Evolutionary conservation across 495 filamentous ascomycete genomes (phyloP).

Genomic region (Hyaloscypha finlandica): DNA sequence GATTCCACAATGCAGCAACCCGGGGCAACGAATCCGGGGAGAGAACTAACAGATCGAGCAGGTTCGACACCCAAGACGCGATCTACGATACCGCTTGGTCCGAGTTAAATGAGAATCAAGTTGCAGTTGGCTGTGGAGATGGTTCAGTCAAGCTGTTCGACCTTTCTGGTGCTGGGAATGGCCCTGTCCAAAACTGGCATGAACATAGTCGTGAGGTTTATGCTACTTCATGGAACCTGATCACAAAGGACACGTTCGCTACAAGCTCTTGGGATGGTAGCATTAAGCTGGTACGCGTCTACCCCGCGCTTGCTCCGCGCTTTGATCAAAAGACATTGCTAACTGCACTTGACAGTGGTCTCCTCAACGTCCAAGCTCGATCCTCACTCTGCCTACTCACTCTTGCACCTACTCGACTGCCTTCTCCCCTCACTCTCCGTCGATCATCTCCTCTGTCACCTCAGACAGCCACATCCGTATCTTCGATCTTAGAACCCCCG

Average conservation of each 20-base stretch:
- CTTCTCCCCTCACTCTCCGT: constrained; percentile 78
- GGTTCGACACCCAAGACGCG: constrained; percentile 94
- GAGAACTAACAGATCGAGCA: constrained; percentile 33
- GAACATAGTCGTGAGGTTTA: constrained; percentile 93
- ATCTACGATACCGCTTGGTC: constrained; percentile 94
- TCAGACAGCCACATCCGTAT: constrained; percentile 84
- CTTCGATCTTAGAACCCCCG: constrained; percentile 85
- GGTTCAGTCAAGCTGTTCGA: constrained; percentile 96
- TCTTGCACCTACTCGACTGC: constrained; percentile 86
- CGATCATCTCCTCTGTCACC: constrained; percentile 77
- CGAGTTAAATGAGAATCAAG: constrained; percentile 91
- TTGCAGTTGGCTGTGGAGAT: constrained; percentile 84
- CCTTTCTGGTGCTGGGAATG: constrained; percentile 63
- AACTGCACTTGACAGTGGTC: constrained; percentile 62
- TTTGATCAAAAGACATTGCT: constrained; percentile 11
- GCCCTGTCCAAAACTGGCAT: constrained; percentile 83
- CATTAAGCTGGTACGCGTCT: constrained; percentile 68
- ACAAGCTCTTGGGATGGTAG: constrained; percentile 93
- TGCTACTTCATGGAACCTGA: constrained; percentile 86
- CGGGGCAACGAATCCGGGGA: neutral
- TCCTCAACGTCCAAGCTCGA: constrained; percentile 66
- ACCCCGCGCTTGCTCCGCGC: constrained; percentile 5
- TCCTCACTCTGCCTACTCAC: constrained; percentile 83
- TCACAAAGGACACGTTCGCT: constrained; percentile 86
- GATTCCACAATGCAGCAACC: neutral